Evolutionary conservation across 192 early-diverging fungal genomes (phyloP), one percentile per base, ranked within the genome.

Genomic region (Coemansia sp.): DNA sequence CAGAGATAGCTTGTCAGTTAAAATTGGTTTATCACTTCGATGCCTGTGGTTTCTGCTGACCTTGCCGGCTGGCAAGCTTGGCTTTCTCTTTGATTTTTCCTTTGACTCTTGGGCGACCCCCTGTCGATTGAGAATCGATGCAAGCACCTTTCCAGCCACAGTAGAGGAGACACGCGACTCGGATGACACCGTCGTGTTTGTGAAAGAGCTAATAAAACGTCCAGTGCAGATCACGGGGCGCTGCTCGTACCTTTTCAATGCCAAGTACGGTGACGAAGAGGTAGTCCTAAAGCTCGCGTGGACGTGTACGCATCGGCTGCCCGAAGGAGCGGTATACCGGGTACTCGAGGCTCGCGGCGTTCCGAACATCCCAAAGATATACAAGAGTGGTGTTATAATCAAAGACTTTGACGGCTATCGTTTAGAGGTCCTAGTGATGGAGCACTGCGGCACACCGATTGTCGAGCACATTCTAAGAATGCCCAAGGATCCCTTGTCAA

Each of bases 261-360:
- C 38, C 43, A 13, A 10, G 3, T 37, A 59, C 30, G 24, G 44
- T 3, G 30, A 24, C 1, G 15, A 22, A 32, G 2, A 47, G 27
- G 61, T 45, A 22, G 65, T 73, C 32, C 29, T 73, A 9, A 73
- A 73, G 55, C 41, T 74, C 1, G 12, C 65, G 8, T 74, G 66
- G 66, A 35, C 58, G 0, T 55, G 56, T 13, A 34, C 45, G 0
- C n/a, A 39, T 38, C 43, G 37, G 3, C 24, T 60, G 9, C 66
- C 61, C 1, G 72, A 74, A n/a, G 66, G 62, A 9, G 72, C 62
- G n/a, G 45, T 63, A 0, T 73, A 73, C 45, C 32, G 62, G 12
- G 41, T 64, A 18, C 62, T 73, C 3, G 22, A 24, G 20, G n/a
- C 2, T 0, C 30, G 16, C 12, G 45, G 53, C 13, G 32, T 64